These are phyloP conservation scores for Microdochium paspali DNA, from an alignment of 2,329 filamentous ascomycete species.

Conservation along the genomic window DNA sequence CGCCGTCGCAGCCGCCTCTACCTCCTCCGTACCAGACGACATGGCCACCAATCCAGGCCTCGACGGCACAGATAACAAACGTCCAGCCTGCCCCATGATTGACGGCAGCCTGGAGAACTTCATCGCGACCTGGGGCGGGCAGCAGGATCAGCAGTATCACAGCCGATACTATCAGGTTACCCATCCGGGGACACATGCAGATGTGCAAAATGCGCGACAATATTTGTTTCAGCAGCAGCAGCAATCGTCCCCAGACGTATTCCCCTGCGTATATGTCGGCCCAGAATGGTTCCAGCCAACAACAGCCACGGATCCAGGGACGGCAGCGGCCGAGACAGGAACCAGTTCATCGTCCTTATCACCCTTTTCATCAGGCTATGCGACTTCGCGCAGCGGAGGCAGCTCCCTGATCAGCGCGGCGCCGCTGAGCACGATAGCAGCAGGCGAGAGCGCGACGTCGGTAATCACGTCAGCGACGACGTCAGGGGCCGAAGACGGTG, in stretches of 20 bases:
- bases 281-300: too few species aligned
- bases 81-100: constrained; percentile 37
- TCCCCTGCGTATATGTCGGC: too few species aligned
- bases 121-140: constrained; percentile 33
- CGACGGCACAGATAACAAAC: constrained; percentile 9
- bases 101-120: constrained; percentile 39
- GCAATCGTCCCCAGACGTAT: background rate
- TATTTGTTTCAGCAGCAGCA: background rate
- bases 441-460: constrained; percentile 2
- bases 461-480: background rate
- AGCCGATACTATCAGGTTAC: background rate
- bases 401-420: background rate
- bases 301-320: too few species aligned
- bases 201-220: background rate
- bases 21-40: too few species aligned
- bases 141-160: constrained; percentile 10
- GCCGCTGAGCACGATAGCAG: background rate
- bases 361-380: background rate
- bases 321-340: too few species aligned
- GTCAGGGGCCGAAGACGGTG: background rate
- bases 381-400: background rate
- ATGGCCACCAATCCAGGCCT: too few species aligned
- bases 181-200: constrained; percentile 1
- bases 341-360: background rate
- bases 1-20: too few species aligned